Conservation (phyloP, 306 rosid genomes). For the Alnus rubra region DNA sequence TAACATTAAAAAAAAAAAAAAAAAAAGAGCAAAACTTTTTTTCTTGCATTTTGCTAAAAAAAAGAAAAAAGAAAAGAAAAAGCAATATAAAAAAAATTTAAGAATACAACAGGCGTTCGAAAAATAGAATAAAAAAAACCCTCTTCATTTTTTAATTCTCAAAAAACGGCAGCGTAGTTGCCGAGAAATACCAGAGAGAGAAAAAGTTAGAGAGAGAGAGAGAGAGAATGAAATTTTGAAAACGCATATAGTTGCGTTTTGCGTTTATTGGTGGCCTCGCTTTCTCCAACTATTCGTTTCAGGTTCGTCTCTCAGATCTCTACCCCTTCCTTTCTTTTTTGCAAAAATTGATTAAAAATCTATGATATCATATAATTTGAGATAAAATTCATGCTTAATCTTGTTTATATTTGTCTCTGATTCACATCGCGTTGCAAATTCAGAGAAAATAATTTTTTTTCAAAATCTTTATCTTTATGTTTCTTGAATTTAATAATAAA, state of each 20-base stretch:
- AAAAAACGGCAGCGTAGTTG: neutral
- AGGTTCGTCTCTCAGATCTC: conserved; percentile 43
- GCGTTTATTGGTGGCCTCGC: conserved; percentile 29
- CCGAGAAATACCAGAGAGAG: neutral
- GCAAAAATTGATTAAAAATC: neutral
- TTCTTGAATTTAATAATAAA: neutral
- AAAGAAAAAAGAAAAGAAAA: no score
- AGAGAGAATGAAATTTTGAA: conserved; percentile 30
- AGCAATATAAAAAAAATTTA: no score
- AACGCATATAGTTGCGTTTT: conserved; percentile 37
- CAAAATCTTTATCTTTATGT: neutral
- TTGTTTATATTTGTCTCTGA: neutral
- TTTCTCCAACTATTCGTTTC: conserved; percentile 39
- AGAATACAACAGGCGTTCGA: neutral
- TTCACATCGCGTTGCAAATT: neutral
- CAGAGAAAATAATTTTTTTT: neutral
- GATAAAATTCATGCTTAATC: neutral
- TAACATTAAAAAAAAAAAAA: no score
- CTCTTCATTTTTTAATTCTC: neutral
- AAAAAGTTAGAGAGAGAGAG: neutral
- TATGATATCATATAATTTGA: neutral
- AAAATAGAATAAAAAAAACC: no score
- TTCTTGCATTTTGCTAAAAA: no score
- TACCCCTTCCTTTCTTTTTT: neutral
- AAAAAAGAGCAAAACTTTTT: no score